phyloP scores from a whole-genome alignment of 306 rosid genomes.

The Parietaria judaica region DNA sequence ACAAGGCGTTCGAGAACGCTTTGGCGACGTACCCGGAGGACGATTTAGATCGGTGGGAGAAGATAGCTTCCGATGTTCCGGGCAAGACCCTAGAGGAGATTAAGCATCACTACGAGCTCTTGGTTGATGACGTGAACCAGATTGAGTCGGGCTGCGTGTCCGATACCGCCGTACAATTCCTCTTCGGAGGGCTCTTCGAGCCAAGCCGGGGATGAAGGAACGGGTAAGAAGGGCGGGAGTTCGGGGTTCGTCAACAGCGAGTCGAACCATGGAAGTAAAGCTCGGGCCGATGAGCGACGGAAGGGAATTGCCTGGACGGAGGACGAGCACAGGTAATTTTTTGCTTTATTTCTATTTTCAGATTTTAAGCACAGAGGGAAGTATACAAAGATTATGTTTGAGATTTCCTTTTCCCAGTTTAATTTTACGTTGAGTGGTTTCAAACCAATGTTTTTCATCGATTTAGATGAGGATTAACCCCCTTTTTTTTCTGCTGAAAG shows the following conservation, averaged over 20 bases:
- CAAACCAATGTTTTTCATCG: conserved; percentile 2
- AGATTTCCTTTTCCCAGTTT: conserved; percentile 17
- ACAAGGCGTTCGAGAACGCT: conserved; percentile 86
- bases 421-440: conserved; percentile 12
- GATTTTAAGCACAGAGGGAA: conserved; percentile 10
- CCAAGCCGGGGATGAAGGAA: conserved; percentile 74
- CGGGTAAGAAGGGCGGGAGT: conserved; percentile 52
- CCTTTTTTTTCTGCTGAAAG: conserved; percentile 14
- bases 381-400: conserved; percentile 2
- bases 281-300: conserved; percentile 84
- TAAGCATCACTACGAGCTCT: conserved; percentile 67
- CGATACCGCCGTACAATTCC: conserved; percentile 71
- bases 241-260: conserved; percentile 38
- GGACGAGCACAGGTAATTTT: conserved; percentile 86
- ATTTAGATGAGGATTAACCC: conserved; percentile 17
- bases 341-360: conserved; percentile 12
- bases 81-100: conserved; percentile 77
- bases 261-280: conserved; percentile 72
- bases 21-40: conserved; percentile 68
- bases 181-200: conserved; percentile 67
- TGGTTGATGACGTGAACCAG: conserved; percentile 65
- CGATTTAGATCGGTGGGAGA: conserved; percentile 80
- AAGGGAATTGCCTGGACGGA: conserved; percentile 99
- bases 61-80: conserved; percentile 66
- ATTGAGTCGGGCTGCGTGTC: conserved; percentile 88